Percentiles rank a stretch among this genome's conserved stretches.
These are phyloP conservation scores for Nothophaeocryptopus gaeumannii DNA, from an alignment of 2,329 filamentous ascomycete genomes.

Conservation along the genomic window DNA sequence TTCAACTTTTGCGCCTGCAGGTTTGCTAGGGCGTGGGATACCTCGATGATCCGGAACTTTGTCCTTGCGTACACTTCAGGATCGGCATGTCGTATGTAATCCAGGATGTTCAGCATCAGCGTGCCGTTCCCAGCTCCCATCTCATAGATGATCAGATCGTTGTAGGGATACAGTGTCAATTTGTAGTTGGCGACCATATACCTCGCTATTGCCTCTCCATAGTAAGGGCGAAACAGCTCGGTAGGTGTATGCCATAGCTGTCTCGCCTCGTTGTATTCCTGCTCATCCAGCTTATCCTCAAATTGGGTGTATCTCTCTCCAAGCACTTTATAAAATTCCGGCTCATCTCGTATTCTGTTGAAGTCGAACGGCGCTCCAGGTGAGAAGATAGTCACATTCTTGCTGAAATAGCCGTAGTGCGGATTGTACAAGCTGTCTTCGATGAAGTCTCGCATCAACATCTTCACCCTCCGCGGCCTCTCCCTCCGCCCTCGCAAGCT, in stretches of 20 bases:
- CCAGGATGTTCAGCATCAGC: slow-evolving; percentile 95
- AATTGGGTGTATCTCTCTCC: slow-evolving; percentile 82
- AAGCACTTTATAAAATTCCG: slow-evolving; percentile 75
- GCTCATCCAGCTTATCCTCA: slow-evolving; percentile 78
- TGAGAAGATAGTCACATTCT: slow-evolving; percentile 63
- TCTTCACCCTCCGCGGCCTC: slow-evolving; percentile 84
- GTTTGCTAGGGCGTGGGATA: slow-evolving; percentile 74
- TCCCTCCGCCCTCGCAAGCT: slow-evolving; percentile 70
- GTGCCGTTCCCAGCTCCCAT: slow-evolving; percentile 98
- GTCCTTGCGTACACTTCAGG: slow-evolving; percentile 92
- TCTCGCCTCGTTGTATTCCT: slow-evolving; percentile 68
- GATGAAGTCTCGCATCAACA: slow-evolving; percentile 96
- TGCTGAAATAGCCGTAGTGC: slow-evolving; percentile 35
- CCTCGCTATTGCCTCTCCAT: slow-evolving; percentile 94
- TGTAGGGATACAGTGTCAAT: slow-evolving; percentile 87
- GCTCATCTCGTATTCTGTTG: slow-evolving; percentile 73
- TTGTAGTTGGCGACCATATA: slow-evolving; percentile 97
- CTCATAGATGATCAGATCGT: slow-evolving; percentile 97
- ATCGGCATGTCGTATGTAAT: slow-evolving; percentile 87
- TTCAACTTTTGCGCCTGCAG: slow-evolving; percentile 72
- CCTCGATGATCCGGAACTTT: slow-evolving; percentile 93
- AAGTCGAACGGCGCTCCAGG: slow-evolving; percentile 92
- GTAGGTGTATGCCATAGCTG: slow-evolving; percentile 99
- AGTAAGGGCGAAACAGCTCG: slow-evolving; percentile 93
- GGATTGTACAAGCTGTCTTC: slow-evolving; percentile 62